These are phyloP conservation scores for Chamaecyparis obtusa DNA, from an alignment of 75 land plant genomes.

Conservation along the genomic window DNA sequence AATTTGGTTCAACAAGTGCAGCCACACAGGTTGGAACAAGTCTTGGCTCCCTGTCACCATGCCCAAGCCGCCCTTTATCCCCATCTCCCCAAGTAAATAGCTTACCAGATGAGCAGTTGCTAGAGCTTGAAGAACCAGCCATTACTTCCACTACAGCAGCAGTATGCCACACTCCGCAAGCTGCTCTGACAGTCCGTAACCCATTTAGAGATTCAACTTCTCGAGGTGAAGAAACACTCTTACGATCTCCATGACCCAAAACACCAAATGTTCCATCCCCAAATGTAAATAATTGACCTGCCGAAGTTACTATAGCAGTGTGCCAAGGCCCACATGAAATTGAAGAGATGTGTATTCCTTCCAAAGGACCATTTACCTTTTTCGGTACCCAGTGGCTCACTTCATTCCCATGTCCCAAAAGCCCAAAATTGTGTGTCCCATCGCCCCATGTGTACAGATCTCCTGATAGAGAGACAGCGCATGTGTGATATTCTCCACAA, in stretches of 20 bases:
- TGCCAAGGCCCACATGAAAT: constrained; percentile 94
- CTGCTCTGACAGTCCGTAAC: constrained; percentile 70
- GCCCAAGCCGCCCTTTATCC: constrained; percentile 78
- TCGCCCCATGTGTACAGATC: constrained; percentile 92
- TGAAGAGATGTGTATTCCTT: constrained; percentile 73
- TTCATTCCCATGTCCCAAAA: constrained; percentile 82
- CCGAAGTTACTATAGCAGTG: constrained; percentile 77
- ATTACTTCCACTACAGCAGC: constrained; percentile 90
- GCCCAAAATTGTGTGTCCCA: constrained; percentile 76
- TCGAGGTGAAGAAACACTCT: constrained; percentile 59
- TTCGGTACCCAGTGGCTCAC: constrained; percentile 88
- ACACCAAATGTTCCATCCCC: constrained; percentile 92
- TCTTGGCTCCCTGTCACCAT: constrained; percentile 75
- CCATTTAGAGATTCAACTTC: constrained; percentile 86
- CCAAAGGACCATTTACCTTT: constrained; percentile 72
- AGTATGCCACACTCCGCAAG: constrained; percentile 94
- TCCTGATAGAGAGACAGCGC: constrained; percentile 84
- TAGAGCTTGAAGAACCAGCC: constrained; percentile 69
- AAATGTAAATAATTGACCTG: constrained; percentile 83
- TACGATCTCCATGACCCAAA: constrained; percentile 80
- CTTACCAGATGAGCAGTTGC: constrained; percentile 73
- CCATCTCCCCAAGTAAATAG: constrained; percentile 95
- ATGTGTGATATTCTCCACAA: constrained; percentile 84
- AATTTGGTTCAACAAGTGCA: constrained; percentile 75
- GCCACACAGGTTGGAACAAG: constrained; percentile 87